A percentile compares a stretch with the other conserved stretches of the same genome.
Evolutionary conservation across 78 protist species (phyloP).

Genomic region (Capsaspora owczarzaki): DNA sequence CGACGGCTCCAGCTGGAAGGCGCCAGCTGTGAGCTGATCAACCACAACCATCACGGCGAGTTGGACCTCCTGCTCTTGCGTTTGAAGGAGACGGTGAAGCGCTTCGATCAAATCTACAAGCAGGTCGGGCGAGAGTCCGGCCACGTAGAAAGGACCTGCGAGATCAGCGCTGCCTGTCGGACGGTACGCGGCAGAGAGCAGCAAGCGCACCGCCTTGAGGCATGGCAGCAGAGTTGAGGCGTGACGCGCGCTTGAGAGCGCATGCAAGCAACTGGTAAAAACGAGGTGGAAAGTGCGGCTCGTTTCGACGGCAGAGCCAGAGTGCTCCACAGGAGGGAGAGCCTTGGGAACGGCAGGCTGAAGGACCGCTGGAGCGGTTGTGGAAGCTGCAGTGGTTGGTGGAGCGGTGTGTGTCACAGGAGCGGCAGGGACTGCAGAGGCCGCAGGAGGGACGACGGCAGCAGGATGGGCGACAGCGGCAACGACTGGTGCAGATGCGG

Average conservation of each 20-base stretch:
- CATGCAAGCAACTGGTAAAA: not conserved
- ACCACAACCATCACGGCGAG: not conserved
- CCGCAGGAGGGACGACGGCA: too few relatives aligned
- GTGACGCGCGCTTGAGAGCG: not conserved
- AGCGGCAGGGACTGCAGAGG: too few relatives aligned
- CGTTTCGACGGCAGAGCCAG: too few relatives aligned
- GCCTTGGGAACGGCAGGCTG: too few relatives aligned
- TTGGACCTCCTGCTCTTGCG: not conserved
- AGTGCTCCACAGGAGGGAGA: too few relatives aligned
- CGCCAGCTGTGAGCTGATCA: not conserved
- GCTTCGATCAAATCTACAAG: not conserved
- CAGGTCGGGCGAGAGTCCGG: not conserved
- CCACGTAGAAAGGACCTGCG: too few relatives aligned
- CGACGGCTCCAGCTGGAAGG: not conserved
- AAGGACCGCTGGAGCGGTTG: too few relatives aligned
- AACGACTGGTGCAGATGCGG: too few relatives aligned
- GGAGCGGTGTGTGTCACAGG: too few relatives aligned
- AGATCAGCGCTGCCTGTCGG: too few relatives aligned
- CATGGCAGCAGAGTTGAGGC: not conserved
- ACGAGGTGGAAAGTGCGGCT: slow-evolving; percentile 4
- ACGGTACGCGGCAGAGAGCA: not conserved
- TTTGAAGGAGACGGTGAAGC: not conserved
- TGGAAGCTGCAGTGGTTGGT: too few relatives aligned
- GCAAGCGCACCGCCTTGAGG: not conserved
- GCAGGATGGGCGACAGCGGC: too few relatives aligned